Evolutionary conservation across 148 eudicot genomes (phyloP), one percentile per base, ranked within the genome.

Genomic region (Polygonum maritimum): DNA sequence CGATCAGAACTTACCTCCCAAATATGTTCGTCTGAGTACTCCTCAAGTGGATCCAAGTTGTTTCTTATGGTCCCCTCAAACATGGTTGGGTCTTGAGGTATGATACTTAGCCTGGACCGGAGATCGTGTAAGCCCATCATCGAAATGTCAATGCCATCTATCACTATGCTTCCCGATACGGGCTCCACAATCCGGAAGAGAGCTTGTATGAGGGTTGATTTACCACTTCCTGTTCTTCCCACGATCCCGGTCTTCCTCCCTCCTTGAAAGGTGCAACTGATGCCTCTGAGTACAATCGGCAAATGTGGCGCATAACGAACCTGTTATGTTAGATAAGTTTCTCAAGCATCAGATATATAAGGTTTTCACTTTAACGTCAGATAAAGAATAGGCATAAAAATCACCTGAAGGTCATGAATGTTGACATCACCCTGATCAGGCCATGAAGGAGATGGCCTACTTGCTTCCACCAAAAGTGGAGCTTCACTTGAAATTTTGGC

Each of bases 161-260:
- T 84, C 55, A 69, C 2, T 45, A 90, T 86, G 7, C 79, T 78
- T 22, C 94, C 94, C 52, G 74, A 71, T 40, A 85, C 39, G 38
- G 94, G 91, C 51, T 90, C 94, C 52, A 88, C 80, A 41, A 90
- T 82, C 44, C 91, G 88, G 67, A 90, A 90, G 48, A 90, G 87
- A 49, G 94, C 85, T 57, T 90, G 94, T 40, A 88, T 85, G n/a
- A 90, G 87, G 19, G 94, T 90, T 4, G 94, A 83, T 85, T 90
- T 90, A 69, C 94, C 94, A 81, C 94, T 88, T 15, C 94, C 94
- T 40, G 94, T 90, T 76, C 94, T 86, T 39, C 94, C 94, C 16
- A 90, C 94, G 58, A 90, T 88, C 70, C 94, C 94, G 2, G 83
- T 82, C 84, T 85, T 90, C 70, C 78, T 90, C 7, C 88, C 91